These are phyloP conservation scores for Stagonosporopsis cucurbitacearum DNA, from an alignment of 2,329 filamentous ascomycete species.

Conservation along the genomic window DNA sequence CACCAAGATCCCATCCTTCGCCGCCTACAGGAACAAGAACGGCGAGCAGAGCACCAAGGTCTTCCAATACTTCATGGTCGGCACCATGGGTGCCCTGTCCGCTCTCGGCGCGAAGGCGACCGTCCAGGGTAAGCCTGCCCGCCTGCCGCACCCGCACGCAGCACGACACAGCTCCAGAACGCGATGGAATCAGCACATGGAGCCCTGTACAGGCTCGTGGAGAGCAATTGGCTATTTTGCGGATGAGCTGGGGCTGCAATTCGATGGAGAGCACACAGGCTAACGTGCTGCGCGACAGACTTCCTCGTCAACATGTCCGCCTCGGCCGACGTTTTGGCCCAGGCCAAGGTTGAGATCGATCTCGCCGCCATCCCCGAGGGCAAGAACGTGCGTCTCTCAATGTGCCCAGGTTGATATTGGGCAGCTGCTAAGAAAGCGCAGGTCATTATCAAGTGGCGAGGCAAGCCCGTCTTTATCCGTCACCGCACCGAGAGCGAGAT, in stretches of 20 bases:
- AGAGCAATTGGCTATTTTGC: slow-evolving; percentile 42
- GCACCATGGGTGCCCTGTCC: slow-evolving; percentile 87
- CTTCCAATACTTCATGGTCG: slow-evolving; percentile 98
- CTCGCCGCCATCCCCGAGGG: slow-evolving; percentile 92
- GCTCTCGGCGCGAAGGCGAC: slow-evolving; percentile 97
- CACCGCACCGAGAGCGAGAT: slow-evolving; percentile 95
- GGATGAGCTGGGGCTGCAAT: slow-evolving; percentile 32
- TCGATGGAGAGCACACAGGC: slow-evolving; percentile 37
- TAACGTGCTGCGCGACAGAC: slow-evolving; percentile 65
- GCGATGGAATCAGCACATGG: slow-evolving; percentile 5
- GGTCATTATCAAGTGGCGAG: slow-evolving; percentile 99
- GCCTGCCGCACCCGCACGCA: slow-evolving; percentile 8
- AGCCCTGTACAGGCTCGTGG: slow-evolving; percentile 4
- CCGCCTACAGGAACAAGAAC: slow-evolving; percentile 79
- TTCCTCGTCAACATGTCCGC: slow-evolving; percentile 99
- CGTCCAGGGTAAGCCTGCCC: slow-evolving; percentile 79
- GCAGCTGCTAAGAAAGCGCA: slow-evolving; percentile 48
- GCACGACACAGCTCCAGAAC: slow-evolving; percentile 16
- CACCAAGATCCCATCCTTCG: slow-evolving; percentile 85
- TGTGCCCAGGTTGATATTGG: background rate
- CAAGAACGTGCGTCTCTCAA: slow-evolving; percentile 81
- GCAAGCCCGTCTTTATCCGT: slow-evolving; percentile 99
- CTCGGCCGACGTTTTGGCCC: slow-evolving; percentile 96
- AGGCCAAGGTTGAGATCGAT: slow-evolving; percentile 99
- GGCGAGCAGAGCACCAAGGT: slow-evolving; percentile 77